These are phyloP conservation scores for Microbotryum violaceum DNA, from an alignment of 1,284 basidiomycete species.

Conservation along the genomic window DNA sequence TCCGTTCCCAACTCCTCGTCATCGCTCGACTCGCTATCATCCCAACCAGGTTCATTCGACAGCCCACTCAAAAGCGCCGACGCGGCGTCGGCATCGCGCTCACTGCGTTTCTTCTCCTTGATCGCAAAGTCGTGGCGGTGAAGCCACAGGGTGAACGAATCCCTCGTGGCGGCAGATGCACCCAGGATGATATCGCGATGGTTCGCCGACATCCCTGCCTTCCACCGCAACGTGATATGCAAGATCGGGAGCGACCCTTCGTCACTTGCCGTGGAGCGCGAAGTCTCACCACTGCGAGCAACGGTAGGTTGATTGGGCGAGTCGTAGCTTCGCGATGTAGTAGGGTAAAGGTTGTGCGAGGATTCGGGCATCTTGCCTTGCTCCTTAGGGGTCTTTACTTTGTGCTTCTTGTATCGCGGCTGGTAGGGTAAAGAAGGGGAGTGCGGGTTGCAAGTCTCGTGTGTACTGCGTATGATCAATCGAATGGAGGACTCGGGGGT, in stretches of 20 bases:
- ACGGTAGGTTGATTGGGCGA: background rate
- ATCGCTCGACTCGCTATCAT: conserved; percentile 1
- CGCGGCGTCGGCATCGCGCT: background rate
- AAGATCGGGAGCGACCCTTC: background rate
- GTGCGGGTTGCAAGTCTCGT: too few species aligned
- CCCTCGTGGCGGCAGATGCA: conserved; percentile 1
- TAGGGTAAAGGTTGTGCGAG: background rate
- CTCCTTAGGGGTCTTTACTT: too few species aligned
- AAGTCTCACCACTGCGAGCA: background rate
- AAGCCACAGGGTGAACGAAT: conserved; percentile 7
- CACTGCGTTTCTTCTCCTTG: background rate
- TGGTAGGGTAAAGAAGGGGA: too few species aligned
- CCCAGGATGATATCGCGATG: conserved; percentile 8
- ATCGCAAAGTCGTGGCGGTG: background rate
- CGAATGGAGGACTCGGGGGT: background rate
- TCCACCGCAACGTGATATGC: conserved; percentile 2
- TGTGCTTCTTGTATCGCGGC: too few species aligned
- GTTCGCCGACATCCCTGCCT: conserved; percentile 4
- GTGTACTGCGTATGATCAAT: too few species aligned
- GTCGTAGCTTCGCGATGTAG: background rate
- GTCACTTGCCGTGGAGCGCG: too few species aligned
- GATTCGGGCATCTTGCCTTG: background rate
- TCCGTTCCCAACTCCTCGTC: background rate
- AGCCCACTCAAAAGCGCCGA: background rate
- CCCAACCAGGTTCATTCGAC: background rate